Conservation (phyloP, 2,329 filamentous ascomycete species). For the Remersonia thermophila region DNA sequence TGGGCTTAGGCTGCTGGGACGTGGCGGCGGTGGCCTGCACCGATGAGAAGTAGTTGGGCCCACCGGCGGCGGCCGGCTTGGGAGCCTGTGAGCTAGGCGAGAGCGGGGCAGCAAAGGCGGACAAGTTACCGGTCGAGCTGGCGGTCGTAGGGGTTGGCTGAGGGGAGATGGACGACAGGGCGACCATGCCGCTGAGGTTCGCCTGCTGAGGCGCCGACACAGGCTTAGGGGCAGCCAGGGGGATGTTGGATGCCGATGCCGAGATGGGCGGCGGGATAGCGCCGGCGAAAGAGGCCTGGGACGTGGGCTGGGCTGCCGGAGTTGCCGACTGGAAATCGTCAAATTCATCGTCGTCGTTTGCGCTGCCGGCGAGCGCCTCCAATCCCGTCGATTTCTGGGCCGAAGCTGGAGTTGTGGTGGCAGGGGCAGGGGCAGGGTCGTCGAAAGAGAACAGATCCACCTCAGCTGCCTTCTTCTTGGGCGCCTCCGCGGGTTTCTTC, state of each 20-base stretch:
- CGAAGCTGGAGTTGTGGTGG: constrained; percentile 29
- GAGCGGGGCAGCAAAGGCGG: constrained; percentile 44
- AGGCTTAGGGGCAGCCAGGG: constrained; percentile 73
- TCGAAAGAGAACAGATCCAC: constrained; percentile 90
- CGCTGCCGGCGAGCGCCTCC: constrained; percentile 33
- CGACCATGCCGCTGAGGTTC: constrained; percentile 68
- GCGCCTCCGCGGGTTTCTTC: constrained; percentile 53
- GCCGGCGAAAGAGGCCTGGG: constrained; percentile 25
- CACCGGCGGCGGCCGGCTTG: constrained; percentile 54
- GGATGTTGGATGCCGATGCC: constrained; percentile 44
- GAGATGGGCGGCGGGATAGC: constrained; percentile 37
- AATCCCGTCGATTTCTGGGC: constrained; percentile 35
- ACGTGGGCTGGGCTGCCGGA: constrained; percentile 31
- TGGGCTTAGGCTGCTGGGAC: constrained; percentile 5
- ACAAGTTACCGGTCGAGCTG: constrained; percentile 48
- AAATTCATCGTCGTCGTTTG: constrained; percentile 72
- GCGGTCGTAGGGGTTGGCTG: constrained; percentile 32
- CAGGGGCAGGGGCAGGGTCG: constrained; percentile 46
- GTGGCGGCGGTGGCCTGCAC: constrained; percentile 36
- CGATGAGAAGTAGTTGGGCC: constrained; percentile 92
- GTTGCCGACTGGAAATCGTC: constrained; percentile 93
- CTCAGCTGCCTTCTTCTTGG: constrained; percentile 79
- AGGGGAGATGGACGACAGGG: constrained; percentile 70
- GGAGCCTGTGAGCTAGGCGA: constrained; percentile 28
- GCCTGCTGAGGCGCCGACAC: constrained; percentile 71